phyloP scores from a whole-genome alignment of 2,329 filamentous ascomycete genomes.

The Penicillium sp. region DNA sequence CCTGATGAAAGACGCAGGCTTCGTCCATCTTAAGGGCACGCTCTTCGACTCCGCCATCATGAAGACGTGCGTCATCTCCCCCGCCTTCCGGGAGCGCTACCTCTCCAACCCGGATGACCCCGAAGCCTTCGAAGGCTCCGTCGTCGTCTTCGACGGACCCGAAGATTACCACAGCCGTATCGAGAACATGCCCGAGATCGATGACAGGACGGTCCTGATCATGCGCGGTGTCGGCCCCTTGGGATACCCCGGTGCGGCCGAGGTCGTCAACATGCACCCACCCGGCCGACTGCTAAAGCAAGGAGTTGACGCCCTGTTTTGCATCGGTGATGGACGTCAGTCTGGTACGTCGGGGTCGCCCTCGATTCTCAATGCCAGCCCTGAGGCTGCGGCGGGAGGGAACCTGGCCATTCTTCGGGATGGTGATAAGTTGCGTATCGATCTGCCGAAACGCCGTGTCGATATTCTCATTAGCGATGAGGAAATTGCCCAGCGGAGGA shows the following conservation, averaged over 20 bases:
- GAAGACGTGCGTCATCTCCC: slow-evolving; percentile 55
- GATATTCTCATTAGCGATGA: slow-evolving; percentile 44
- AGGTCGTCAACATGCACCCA: slow-evolving; percentile 57
- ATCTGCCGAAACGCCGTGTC: slow-evolving; percentile 52
- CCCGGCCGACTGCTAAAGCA: slow-evolving; percentile 48
- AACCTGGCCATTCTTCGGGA: slow-evolving; percentile 55
- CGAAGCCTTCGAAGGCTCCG: slow-evolving; percentile 51
- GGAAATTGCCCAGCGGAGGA: slow-evolving; percentile 43
- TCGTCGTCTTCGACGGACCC: slow-evolving; percentile 54
- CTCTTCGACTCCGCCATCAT: slow-evolving; percentile 56
- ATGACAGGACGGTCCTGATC: slow-evolving; percentile 46
- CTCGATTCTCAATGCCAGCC: slow-evolving; percentile 58
- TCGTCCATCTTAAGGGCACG: slow-evolving; percentile 52
- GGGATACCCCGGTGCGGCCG: slow-evolving; percentile 54
- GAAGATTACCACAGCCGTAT: slow-evolving; percentile 52
- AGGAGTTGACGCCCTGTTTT: slow-evolving; percentile 51
- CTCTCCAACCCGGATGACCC: slow-evolving; percentile 49
- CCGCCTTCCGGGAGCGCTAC: slow-evolving; percentile 49
- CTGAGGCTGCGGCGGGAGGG: slow-evolving; percentile 57
- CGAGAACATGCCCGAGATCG: slow-evolving; percentile 43
- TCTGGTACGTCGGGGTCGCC: slow-evolving; percentile 58
- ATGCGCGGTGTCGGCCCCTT: slow-evolving; percentile 54
- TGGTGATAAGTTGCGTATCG: slow-evolving; percentile 54
- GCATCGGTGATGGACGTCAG: slow-evolving; percentile 58
- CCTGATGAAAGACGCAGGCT: slow-evolving; percentile 54